phyloP scores from a whole-genome alignment of 768 basidiomycete genomes.

The Chalciporus pseudorubinellus region DNA sequence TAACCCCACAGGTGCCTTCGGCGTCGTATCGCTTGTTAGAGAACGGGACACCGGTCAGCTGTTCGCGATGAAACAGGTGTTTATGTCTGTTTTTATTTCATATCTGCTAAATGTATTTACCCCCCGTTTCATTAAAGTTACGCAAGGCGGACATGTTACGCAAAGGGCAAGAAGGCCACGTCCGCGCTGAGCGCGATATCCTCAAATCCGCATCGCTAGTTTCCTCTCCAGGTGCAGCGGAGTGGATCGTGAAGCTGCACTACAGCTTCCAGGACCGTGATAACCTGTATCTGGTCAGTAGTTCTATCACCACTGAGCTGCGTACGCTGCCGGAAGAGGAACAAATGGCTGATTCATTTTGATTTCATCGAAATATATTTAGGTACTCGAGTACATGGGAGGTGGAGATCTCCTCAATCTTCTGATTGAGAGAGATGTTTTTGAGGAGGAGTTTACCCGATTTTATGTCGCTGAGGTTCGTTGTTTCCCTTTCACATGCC shows the following conservation, averaged over 20 bases:
- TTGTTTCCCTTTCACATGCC: constrained; percentile 19
- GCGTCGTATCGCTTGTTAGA: constrained; percentile 89
- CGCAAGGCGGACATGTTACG: constrained; percentile 91
- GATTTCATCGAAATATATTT: constrained; percentile 48
- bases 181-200: constrained; percentile 92
- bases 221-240: constrained; percentile 67
- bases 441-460: constrained; percentile 86
- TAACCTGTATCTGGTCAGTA: constrained; percentile 86
- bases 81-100: constrained; percentile 25
- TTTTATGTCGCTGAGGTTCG: constrained; percentile 93
- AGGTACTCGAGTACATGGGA: constrained; percentile 95
- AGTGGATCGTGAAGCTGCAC: constrained; percentile 92
- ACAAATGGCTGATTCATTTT: constrained; percentile 47
- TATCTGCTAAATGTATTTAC: constrained; percentile 26
- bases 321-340: constrained; percentile 22
- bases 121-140: constrained; percentile 46
- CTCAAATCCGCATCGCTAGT: constrained; percentile 86
- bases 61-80: constrained; percentile 96
- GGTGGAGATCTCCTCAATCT: constrained; percentile 96
- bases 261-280: constrained; percentile 97
- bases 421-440: constrained; percentile 87
- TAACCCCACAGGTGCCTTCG: constrained; percentile 76
- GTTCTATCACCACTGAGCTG: constrained; percentile 31
- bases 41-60: constrained; percentile 77
- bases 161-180: constrained; percentile 96